These are phyloP conservation scores for Chenopodium berlandieri DNA, from an alignment of 148 eudicot species.

Conservation along the genomic window DNA sequence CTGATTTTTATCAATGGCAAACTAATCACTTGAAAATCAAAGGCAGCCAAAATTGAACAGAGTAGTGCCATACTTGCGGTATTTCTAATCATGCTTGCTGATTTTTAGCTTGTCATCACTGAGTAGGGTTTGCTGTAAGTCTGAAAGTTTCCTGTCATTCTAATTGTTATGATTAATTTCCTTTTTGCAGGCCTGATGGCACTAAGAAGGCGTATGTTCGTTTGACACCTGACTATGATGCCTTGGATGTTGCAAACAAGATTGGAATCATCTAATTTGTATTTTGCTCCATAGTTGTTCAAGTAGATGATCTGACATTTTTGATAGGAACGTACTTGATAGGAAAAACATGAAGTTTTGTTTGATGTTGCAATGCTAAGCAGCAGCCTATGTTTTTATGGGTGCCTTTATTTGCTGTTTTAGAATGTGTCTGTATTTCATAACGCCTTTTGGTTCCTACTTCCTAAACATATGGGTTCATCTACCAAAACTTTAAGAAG, in stretches of 20 bases:
- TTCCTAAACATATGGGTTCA: not conserved
- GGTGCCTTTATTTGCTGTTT: not conserved
- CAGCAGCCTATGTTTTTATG: not conserved
- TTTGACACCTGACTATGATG: slow-evolving; percentile 67
- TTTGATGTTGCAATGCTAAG: not conserved
- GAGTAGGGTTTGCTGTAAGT: too few relatives aligned
- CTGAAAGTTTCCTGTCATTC: not conserved
- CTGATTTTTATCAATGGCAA: too few relatives aligned
- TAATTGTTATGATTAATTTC: not conserved
- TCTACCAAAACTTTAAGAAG: not conserved
- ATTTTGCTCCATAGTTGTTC: slow-evolving; percentile 1
- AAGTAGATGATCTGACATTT: slow-evolving; percentile 9
- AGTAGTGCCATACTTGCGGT: not conserved
- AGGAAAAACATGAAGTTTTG: not conserved
- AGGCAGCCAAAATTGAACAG: too few relatives aligned
- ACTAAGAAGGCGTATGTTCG: slow-evolving; percentile 79
- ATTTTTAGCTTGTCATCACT: not conserved
- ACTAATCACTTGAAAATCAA: too few relatives aligned
- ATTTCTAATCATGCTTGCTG: too few relatives aligned
- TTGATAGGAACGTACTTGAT: slow-evolving; percentile 1
- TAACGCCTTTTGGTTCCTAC: not conserved
- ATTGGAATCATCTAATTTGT: slow-evolving; percentile 61
- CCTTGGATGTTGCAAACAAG: slow-evolving; percentile 83
- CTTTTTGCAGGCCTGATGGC: slow-evolving; percentile 53
- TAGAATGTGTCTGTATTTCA: not conserved